These are phyloP conservation scores for Rubia yunnanensis DNA, from an alignment of 257 asterid species.

Conservation along the genomic window DNA sequence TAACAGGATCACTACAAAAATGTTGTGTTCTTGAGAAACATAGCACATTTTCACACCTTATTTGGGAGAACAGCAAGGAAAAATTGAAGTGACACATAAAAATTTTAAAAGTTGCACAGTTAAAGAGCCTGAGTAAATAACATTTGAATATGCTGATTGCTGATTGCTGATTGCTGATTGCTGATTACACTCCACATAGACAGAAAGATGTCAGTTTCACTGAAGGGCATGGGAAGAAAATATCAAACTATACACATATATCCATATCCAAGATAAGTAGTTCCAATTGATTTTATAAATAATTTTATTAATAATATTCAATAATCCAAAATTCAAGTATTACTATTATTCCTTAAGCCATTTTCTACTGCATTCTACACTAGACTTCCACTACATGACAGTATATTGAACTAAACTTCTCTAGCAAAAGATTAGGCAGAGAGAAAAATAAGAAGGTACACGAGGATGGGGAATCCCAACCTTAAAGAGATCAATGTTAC, in stretches of 20 bases:
- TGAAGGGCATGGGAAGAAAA: background rate
- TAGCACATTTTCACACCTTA: background rate
- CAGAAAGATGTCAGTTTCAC: background rate
- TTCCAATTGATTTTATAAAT: background rate
- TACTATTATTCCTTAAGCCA: background rate
- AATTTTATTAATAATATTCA: background rate
- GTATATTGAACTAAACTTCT: background rate
- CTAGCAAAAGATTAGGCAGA: background rate
- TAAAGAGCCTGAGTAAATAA: background rate
- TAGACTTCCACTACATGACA: background rate
- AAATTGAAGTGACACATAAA: background rate
- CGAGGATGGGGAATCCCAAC: constrained; percentile 25
- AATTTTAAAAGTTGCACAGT: background rate
- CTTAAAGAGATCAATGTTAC: constrained; percentile 94
- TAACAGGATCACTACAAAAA: background rate
- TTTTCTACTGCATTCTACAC: background rate
- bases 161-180: too few relatives aligned
- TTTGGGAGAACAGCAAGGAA: background rate
- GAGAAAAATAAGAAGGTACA: background rate
- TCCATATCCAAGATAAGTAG: background rate
- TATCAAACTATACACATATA: background rate
- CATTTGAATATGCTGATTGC: background rate
- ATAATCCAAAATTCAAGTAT: background rate
- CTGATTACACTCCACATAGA: background rate
- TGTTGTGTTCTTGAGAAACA: background rate